Evolutionary conservation across 139 green algal species (phyloP).

Genomic region (Volvox reticuliferus): DNA sequence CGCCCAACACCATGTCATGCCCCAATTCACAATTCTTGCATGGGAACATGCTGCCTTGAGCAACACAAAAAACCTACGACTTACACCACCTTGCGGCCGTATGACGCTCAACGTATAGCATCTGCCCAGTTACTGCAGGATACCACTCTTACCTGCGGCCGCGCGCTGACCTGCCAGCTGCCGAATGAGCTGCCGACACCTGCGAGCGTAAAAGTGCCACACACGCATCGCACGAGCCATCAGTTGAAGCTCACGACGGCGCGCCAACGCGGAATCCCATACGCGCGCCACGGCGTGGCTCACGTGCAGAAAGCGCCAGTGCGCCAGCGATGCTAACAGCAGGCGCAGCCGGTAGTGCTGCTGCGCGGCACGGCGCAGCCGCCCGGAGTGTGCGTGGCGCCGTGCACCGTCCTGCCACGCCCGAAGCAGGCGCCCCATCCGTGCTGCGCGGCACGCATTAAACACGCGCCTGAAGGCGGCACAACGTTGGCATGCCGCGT

Average conservation of each 20-base stretch:
- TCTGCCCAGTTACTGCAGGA: no score
- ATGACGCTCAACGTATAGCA: no score
- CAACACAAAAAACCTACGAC: no score
- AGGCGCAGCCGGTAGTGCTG: background rate
- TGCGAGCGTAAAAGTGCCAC: constrained; percentile 43
- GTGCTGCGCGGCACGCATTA: background rate
- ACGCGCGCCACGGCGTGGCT: background rate
- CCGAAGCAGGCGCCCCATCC: background rate
- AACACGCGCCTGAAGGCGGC: background rate
- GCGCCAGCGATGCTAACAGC: constrained; percentile 33
- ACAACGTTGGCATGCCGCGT: background rate
- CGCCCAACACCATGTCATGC: no score
- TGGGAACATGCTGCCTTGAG: no score
- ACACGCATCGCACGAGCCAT: constrained; percentile 22
- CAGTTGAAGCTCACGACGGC: constrained; percentile 11
- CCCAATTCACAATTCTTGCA: no score
- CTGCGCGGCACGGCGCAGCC: background rate
- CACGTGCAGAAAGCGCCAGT: constrained; percentile 41
- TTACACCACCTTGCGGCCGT: no score
- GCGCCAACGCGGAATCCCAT: constrained; percentile 32
- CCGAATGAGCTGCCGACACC: constrained; percentile 42
- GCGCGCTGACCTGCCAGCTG: constrained; percentile 18
- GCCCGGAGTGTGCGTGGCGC: background rate
- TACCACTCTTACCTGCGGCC: background rate
- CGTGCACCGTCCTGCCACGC: background rate